Percentiles rank a stretch among this genome's conserved stretches.
Conservation (phyloP, 495 filamentous ascomycete genomes). For the Penicillium nucicola region DNA sequence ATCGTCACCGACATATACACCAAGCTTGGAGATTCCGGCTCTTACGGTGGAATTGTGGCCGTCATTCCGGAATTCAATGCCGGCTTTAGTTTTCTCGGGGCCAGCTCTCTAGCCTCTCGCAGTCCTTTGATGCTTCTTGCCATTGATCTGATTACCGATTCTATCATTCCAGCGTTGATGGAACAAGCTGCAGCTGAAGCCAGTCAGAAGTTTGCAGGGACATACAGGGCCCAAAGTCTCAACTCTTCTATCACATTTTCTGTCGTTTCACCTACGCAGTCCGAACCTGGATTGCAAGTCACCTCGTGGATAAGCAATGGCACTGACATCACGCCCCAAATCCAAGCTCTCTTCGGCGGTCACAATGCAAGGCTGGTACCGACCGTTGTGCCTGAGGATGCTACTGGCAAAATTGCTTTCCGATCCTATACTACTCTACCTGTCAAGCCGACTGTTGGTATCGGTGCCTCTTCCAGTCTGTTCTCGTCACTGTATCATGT, state of each 20-base stretch:
- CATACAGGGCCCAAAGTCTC: slow-evolving; percentile 28
- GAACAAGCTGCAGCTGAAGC: slow-evolving; percentile 30
- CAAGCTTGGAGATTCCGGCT: slow-evolving; percentile 41
- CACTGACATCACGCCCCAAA: slow-evolving; percentile 25
- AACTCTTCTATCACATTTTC: slow-evolving; percentile 40
- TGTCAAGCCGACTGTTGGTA: slow-evolving; percentile 14
- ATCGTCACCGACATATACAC: slow-evolving; percentile 41
- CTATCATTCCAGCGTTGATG: slow-evolving; percentile 30
- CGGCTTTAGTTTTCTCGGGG: slow-evolving; percentile 37
- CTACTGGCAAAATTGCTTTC: slow-evolving; percentile 26
- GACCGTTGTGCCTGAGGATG: slow-evolving; percentile 15
- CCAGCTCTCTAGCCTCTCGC: slow-evolving; percentile 15
- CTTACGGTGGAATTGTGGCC: slow-evolving; percentile 28
- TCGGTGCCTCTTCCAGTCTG: not conserved
- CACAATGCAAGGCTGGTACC: slow-evolving; percentile 22
- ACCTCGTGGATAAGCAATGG: slow-evolving; percentile 48
- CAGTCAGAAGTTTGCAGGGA: slow-evolving; percentile 26
- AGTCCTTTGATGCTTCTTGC: not conserved
- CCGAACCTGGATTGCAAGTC: slow-evolving; percentile 40
- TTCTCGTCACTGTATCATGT: slow-evolving; percentile 9
- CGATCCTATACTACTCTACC: slow-evolving; percentile 6
- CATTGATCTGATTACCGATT: slow-evolving; percentile 24
- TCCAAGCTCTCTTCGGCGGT: slow-evolving; percentile 25
- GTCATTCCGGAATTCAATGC: slow-evolving; percentile 39
- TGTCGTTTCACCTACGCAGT: slow-evolving; percentile 20